These are phyloP conservation scores for Rehmannia glutinosa DNA, from an alignment of 257 asterid species.

Conservation along the genomic window DNA sequence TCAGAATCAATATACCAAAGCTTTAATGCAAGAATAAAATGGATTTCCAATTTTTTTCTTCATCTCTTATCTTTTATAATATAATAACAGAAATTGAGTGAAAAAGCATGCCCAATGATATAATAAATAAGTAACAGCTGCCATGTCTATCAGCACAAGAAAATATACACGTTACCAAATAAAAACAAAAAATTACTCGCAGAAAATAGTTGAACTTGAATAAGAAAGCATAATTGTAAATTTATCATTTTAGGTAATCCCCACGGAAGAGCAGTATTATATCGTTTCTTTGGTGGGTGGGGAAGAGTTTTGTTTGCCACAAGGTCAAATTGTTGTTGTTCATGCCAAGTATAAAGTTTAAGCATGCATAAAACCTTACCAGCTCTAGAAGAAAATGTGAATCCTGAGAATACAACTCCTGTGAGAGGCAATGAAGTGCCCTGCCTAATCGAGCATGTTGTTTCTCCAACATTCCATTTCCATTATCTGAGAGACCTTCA, in stretches of 20 bases:
- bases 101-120: not conserved
- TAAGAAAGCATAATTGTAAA: not conserved
- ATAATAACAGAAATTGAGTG: not conserved
- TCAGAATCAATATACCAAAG: not conserved
- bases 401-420: conserved; percentile 79
- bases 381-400: conserved; percentile 82
- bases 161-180: not conserved
- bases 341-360: not conserved
- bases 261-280: not conserved
- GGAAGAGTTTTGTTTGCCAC: not conserved
- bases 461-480: conserved; percentile 56
- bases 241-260: not conserved
- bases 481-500: conserved; percentile 40
- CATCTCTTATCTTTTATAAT: not conserved
- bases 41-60: not conserved
- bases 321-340: not conserved
- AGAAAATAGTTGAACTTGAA: not conserved
- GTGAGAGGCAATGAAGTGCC: conserved; percentile 83
- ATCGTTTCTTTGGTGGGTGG: not conserved
- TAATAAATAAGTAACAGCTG: not conserved
- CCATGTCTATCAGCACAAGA: not conserved
- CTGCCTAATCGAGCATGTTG: conserved; percentile 85
- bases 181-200: not conserved
- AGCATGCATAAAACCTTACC: conserved; percentile 34
- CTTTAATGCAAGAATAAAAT: too few relatives aligned